Percentiles rank a stretch among this genome's conserved stretches.
Conservation (phyloP, 257 asterid species). For the Gentiana dahurica region DNA sequence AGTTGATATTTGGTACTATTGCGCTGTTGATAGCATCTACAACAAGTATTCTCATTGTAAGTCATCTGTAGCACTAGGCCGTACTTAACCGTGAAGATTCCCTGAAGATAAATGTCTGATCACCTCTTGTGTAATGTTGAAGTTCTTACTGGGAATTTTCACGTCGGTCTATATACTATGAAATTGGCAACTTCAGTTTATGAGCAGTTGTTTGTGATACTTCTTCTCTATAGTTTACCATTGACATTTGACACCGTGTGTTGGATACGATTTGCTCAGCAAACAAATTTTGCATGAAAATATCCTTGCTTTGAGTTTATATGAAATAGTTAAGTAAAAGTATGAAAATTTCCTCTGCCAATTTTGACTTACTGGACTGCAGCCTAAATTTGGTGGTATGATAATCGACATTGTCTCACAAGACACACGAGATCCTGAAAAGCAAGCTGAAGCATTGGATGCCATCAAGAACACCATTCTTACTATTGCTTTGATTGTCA, state of each 20-base stretch:
- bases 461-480: constrained; percentile 32
- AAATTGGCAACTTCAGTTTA: no score
- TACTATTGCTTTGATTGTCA: constrained; percentile 21
- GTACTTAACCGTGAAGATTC: not conserved
- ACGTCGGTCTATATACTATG: no score
- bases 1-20: constrained; percentile 27
- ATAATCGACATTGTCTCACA: constrained; percentile 40
- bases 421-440: constrained; percentile 21
- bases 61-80: not conserved
- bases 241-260: no score
- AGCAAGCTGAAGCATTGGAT: constrained; percentile 26
- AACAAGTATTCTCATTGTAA: constrained; percentile 26
- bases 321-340: not conserved
- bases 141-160: no score
- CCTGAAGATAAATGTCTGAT: not conserved
- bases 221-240: no score
- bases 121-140: not conserved
- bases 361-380: constrained; percentile 6
- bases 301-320: no score
- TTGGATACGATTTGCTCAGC: not conserved
- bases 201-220: no score
- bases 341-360: constrained; percentile 1
- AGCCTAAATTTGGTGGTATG: constrained; percentile 43
- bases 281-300: no score
- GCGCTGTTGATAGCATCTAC: constrained; percentile 44